These are phyloP conservation scores for Chlorencoelia australis DNA, from an alignment of 2,329 filamentous ascomycete species.

Conservation along the genomic window DNA sequence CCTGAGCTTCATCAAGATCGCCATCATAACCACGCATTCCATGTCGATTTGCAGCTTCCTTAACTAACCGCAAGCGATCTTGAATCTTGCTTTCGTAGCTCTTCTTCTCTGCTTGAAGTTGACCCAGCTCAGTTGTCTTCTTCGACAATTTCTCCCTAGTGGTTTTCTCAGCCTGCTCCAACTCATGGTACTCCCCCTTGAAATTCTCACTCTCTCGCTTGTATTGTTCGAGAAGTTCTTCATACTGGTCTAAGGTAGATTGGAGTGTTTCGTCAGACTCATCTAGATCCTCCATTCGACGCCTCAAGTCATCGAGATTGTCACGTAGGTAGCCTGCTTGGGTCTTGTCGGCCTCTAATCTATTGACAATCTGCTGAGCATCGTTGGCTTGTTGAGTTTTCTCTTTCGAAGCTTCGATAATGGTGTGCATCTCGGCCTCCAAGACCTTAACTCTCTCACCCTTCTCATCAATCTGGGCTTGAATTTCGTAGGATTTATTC, in stretches of 20 bases:
- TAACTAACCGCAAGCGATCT: constrained; percentile 62
- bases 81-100: constrained; percentile 74
- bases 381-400: constrained; percentile 65
- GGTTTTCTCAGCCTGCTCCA: constrained; percentile 41
- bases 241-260: constrained; percentile 64
- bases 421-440: constrained; percentile 15
- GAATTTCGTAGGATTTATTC: constrained; percentile 53
- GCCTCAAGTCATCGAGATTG: constrained; percentile 66
- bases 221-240: constrained; percentile 60
- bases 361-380: constrained; percentile 64
- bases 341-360: constrained; percentile 66
- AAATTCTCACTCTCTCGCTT: constrained; percentile 52
- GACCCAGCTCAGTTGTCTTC: constrained; percentile 59
- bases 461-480: constrained; percentile 54
- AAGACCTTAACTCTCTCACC: constrained; percentile 48
- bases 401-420: constrained; percentile 44
- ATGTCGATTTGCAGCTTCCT: constrained; percentile 65
- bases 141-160: constrained; percentile 38
- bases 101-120: constrained; percentile 75
- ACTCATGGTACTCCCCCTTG: constrained; percentile 52
- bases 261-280: constrained; percentile 72
- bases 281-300: constrained; percentile 60
- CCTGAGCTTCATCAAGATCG: constrained; percentile 62
- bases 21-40: constrained; percentile 78
- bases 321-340: constrained; percentile 60